Evolutionary conservation across 805 yeast genomes (phyloP), one percentile per base, ranked within the genome.

Genomic region (Saturnispora saitoi): DNA sequence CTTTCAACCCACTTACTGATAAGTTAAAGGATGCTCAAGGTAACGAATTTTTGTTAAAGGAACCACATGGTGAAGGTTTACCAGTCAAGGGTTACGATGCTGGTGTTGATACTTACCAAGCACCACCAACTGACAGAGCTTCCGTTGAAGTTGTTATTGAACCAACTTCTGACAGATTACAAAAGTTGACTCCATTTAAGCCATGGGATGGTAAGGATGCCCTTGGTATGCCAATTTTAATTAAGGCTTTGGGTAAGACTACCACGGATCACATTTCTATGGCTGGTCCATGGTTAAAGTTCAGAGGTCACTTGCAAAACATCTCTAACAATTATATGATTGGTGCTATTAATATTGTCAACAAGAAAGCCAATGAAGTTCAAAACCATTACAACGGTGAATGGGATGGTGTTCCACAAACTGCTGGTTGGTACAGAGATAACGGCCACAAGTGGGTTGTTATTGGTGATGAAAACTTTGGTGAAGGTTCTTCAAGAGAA

Each of bases 251-350:
- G 55, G 98, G 97, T 76, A 91, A 91, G 81, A 90, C 97, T 70
- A 91, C 99, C 64, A 91, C 99, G 62, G 99, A 91, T 77, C 99
- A 91, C 76, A 91, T 91, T 65, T 91, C 98, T 65, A 90, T 88
- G 95, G 99, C 99, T 67, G 99, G 99, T 75, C 97, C 98, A 68
- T 91, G 99, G 99, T 86, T 91, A 80, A 91, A 91, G 78, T 91
- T 91, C 91, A 87, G 97, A 80, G 99, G 99, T 74, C 99, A 91
- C 77, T 80, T 91, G 76, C 91, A 89, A 77, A 91, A 91, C 83
- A 93, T 91, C 68, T 89, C 97, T 59, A 89, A 91, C 81, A 91
- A 93, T 80, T 91, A 93, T 77, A 90, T 91, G 96, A 91, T 91
- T 78, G 99, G 99, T 78, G 98, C 98, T 59, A 90, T 82, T 70